Evolutionary conservation across 305 asterid genomes (phyloP).

Genomic region (Andrographis paniculata): DNA sequence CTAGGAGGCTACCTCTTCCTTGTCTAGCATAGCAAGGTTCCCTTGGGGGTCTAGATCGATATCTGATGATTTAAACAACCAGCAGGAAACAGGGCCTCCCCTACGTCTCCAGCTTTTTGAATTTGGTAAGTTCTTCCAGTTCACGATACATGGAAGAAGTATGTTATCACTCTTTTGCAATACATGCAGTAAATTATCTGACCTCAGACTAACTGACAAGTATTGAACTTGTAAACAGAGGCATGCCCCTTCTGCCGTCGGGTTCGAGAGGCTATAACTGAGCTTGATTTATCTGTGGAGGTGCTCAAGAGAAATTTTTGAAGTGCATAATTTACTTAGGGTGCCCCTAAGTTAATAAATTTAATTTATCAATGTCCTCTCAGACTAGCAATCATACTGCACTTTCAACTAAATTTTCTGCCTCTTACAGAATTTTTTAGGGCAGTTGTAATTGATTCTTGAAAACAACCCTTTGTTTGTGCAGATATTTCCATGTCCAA

Average conservation of each 20-base stretch:
- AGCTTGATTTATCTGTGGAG: constrained; percentile 77
- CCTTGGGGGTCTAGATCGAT: constrained; percentile 77
- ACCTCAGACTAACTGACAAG: constrained; percentile 25
- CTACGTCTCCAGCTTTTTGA: constrained; percentile 57
- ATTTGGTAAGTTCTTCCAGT: constrained; percentile 36
- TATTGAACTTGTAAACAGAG: constrained; percentile 51
- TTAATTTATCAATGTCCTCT: too few species aligned
- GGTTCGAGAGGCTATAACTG: constrained; percentile 81
- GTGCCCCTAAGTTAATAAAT: neutral
- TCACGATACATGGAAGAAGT: neutral
- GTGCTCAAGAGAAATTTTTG: constrained; percentile 17
- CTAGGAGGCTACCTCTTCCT: constrained; percentile 64
- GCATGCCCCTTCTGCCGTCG: constrained; percentile 91
- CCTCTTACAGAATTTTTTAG: too few species aligned
- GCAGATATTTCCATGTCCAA: constrained; percentile 82
- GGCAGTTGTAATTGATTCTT: constrained; percentile 1
- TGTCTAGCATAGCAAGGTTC: constrained; percentile 59
- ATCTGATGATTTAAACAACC: constrained; percentile 20
- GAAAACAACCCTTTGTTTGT: constrained; percentile 5
- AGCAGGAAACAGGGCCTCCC: constrained; percentile 34
- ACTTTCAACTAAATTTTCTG: neutral
- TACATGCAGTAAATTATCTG: constrained; percentile 4
- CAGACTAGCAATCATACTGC: neutral
- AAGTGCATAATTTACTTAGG: neutral
- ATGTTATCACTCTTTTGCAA: neutral